Percentiles rank a stretch among this genome's conserved stretches.
Conservation (phyloP, 2,329 filamentous ascomycete species). For the Calonectria pteridis region DNA sequence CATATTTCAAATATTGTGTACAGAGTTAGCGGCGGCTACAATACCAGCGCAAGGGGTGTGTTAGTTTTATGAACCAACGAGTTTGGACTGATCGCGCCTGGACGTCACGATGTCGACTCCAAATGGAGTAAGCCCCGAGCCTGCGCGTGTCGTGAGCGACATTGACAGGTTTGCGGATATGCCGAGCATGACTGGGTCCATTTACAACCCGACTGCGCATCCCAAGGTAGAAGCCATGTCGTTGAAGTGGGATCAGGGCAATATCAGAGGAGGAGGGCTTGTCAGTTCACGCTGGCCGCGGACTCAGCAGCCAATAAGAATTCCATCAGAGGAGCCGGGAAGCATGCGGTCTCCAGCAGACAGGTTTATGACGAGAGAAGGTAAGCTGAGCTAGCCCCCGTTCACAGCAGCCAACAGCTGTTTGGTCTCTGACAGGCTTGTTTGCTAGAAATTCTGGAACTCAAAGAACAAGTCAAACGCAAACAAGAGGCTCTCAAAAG, state of each 20-base stretch:
- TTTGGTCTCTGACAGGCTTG: neutral
- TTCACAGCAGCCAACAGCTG: neutral
- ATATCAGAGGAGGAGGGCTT: neutral
- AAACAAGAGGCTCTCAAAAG: neutral
- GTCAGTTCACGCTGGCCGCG: neutral
- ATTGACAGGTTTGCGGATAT: slow-evolving; percentile 12
- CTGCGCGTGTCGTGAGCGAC: slow-evolving; percentile 42
- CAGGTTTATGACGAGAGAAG: neutral
- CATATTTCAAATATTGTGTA: neutral
- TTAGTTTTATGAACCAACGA: slow-evolving; percentile 31
- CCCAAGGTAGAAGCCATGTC: slow-evolving; percentile 47
- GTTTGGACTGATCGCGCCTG: slow-evolving; percentile 9
- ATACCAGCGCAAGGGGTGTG: slow-evolving; percentile 22
- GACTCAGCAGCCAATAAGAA: neutral
- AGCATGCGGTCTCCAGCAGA: neutral
- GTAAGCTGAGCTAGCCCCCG: neutral
- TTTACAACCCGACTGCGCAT: slow-evolving; percentile 26
- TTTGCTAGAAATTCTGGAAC: neutral
- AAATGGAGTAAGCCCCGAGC: slow-evolving; percentile 18
- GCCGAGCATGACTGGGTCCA: neutral
- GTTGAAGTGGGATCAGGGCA: slow-evolving; percentile 42
- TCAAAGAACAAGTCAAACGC: neutral
- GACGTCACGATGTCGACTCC: neutral
- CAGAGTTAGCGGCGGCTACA: neutral
- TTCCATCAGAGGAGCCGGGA: neutral